Evolutionary conservation across 768 basidiomycete genomes (phyloP).

Genomic region (Tricholoma flavovirens): DNA sequence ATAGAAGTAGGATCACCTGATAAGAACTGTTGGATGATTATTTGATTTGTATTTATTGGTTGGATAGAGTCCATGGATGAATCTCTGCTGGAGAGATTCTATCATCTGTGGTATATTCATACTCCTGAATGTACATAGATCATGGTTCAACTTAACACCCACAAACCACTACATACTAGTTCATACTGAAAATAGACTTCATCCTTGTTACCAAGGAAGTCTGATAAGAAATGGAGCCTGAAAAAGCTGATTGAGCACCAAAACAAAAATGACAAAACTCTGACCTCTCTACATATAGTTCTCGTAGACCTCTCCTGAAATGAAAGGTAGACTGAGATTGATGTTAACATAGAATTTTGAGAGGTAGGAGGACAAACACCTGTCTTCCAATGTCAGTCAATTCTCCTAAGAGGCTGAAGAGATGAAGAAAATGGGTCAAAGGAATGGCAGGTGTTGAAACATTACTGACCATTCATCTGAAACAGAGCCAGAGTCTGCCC

Average conservation of each 20-base stretch:
- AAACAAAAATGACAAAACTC: constrained; percentile 5
- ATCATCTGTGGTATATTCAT: constrained; percentile 77
- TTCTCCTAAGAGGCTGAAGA: constrained; percentile 59
- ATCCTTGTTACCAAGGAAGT: constrained; percentile 35
- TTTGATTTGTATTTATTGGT: constrained; percentile 37
- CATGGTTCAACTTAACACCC: not conserved
- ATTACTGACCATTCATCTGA: constrained; percentile 54
- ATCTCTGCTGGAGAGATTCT: constrained; percentile 67
- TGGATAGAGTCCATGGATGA: constrained; percentile 72
- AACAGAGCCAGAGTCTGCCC: constrained; percentile 45
- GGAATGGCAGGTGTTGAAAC: not conserved
- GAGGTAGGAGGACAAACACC: constrained; percentile 26
- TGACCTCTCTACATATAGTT: constrained; percentile 63
- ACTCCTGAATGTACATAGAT: constrained; percentile 33
- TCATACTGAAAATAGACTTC: constrained; percentile 57
- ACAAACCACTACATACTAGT: not conserved
- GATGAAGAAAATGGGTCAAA: not conserved
- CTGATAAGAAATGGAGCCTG: constrained; percentile 64
- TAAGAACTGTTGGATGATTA: constrained; percentile 44
- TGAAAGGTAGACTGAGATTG: constrained; percentile 53
- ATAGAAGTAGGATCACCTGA: constrained; percentile 38
- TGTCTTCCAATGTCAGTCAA: constrained; percentile 65
- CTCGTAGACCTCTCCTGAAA: constrained; percentile 53
- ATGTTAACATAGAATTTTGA: constrained; percentile 2
- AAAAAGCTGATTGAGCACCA: not conserved